Base-by-base conservation (phyloP, 2,329 filamentous ascomycete species). In the Fusarium gaditjirri region DNA sequence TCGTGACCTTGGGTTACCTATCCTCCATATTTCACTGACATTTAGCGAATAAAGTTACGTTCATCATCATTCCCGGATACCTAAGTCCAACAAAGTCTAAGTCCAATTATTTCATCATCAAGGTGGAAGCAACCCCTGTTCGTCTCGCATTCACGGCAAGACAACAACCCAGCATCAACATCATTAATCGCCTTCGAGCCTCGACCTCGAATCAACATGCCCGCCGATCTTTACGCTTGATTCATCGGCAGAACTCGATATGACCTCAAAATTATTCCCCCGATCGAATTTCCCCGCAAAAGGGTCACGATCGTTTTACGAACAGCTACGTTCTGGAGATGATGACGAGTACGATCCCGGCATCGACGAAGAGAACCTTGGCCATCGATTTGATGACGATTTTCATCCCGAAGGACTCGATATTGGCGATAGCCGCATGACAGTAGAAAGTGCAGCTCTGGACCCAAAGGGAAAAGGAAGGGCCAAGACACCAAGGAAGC, bases 351-450 rank as follows among this genome's bases (percentile, higher is more conserved):
- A 86, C 60, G 67, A 81, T 47, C 81, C 81, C 8, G 84, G 81
- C 5, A 76, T 88, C 10, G 87, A 89, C 73, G 86, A 88, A 68
- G 85, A 88, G 73, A 89, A 89, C 68, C 76, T 89, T 11, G 84
- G 83, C 44, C 83, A 88, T 55, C 77, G 85, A 31, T 87, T 89
- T 60, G 82, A 84, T 43, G 84, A 87, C 46, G 84, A 87, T 46
- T 83, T 86, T 47, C 86, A 88, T 57, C 76, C 86, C 2, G 85
- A 86, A 39, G 81, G 79, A 9, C 78, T 88, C 10, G 82, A 77
- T 9, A 78, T 83, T 6, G 84, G 83, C 16, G 85, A 85, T 42
- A 89, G 86, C 67, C 84, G 80, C 29, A 77, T 83, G 36, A 86
- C 84, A 4, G 75, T 84, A 8, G 82, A 81, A 39, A 84, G 82